Evolutionary conservation across 2,329 filamentous ascomycete genomes (phyloP).

Genomic region (Phaeomoniella chlamydospora): DNA sequence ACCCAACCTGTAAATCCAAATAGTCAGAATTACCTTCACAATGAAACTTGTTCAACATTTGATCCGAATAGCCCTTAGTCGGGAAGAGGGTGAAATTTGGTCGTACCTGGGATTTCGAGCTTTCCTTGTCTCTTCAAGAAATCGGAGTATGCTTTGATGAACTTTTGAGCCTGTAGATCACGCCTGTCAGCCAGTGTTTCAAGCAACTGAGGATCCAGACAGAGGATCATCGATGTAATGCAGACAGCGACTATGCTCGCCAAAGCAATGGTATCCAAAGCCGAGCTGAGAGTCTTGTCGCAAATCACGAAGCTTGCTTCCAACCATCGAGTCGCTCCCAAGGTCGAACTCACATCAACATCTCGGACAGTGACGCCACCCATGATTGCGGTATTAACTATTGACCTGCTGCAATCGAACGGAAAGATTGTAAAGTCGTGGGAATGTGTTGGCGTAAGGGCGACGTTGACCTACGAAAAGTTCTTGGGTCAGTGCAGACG

Average conservation of each 20-base stretch:
- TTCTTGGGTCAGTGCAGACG: background rate
- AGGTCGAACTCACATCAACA: conserved; percentile 40
- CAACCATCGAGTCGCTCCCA: background rate
- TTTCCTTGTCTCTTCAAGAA: conserved; percentile 61
- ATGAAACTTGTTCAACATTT: too few relatives aligned
- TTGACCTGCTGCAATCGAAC: background rate
- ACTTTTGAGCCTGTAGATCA: conserved; percentile 44
- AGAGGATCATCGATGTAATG: too few relatives aligned
- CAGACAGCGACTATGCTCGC: too few relatives aligned
- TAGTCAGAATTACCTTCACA: too few relatives aligned
- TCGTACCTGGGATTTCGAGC: conserved; percentile 54
- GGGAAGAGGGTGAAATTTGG: conserved; percentile 3
- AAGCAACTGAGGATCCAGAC: too few relatives aligned
- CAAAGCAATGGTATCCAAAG: too few relatives aligned
- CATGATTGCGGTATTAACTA: conserved; percentile 38
- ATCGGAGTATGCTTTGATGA: conserved; percentile 52
- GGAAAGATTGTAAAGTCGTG: background rate
- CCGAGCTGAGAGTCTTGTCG: conserved; percentile 1
- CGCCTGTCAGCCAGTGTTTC: conserved; percentile 3
- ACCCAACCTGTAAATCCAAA: conserved; percentile 60
- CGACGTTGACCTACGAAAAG: background rate
- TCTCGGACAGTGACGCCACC: conserved; percentile 53
- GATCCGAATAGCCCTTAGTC: background rate
- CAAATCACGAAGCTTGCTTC: background rate
- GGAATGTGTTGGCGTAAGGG: background rate